phyloP scores from a whole-genome alignment of 2,329 filamentous ascomycete genomes.

The Chaetoscypha palmicola region DNA sequence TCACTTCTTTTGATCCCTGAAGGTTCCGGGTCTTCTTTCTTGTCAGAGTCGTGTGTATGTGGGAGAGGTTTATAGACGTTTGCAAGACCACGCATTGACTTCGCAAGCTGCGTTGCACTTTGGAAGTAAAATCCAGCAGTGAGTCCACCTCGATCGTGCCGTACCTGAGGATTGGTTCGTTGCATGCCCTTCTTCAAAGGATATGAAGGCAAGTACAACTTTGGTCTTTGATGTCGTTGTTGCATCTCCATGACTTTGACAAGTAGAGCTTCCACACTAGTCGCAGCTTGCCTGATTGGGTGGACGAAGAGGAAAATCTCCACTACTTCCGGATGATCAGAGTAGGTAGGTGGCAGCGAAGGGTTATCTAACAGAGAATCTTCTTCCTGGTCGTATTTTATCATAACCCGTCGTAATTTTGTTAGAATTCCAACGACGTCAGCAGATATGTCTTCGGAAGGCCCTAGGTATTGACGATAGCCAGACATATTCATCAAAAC shows the following conservation, averaged over 20 bases:
- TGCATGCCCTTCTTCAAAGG: conserved; percentile 46
- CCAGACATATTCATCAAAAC: conserved; percentile 48
- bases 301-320: conserved; percentile 49
- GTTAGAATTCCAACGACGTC: conserved; percentile 36
- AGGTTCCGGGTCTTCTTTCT: conserved; percentile 14
- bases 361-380: conserved; percentile 40
- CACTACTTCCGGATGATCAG: conserved; percentile 43
- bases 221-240: conserved; percentile 34
- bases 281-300: conserved; percentile 46
- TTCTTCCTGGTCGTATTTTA: conserved; percentile 42
- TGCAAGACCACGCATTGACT: conserved; percentile 31
- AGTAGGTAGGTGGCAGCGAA: conserved; percentile 39
- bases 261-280: conserved; percentile 40
- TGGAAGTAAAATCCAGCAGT: conserved; percentile 43
- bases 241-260: conserved; percentile 43
- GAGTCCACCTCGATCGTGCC: conserved; percentile 51
- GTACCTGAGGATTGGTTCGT: conserved; percentile 48
- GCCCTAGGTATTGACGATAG: conserved; percentile 41
- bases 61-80: conserved; percentile 31
- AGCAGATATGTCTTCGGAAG: conserved; percentile 35
- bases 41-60: conserved; percentile 11
- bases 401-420: conserved; percentile 37
- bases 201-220: conserved; percentile 45
- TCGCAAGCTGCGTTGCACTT: conserved; percentile 27
- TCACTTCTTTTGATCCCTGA: conserved; percentile 12